A percentile compares a stretch with the other conserved stretches of the same genome.
phyloP scores from a whole-genome alignment of 2,329 filamentous ascomycete species.

The Elsinoe australis region DNA sequence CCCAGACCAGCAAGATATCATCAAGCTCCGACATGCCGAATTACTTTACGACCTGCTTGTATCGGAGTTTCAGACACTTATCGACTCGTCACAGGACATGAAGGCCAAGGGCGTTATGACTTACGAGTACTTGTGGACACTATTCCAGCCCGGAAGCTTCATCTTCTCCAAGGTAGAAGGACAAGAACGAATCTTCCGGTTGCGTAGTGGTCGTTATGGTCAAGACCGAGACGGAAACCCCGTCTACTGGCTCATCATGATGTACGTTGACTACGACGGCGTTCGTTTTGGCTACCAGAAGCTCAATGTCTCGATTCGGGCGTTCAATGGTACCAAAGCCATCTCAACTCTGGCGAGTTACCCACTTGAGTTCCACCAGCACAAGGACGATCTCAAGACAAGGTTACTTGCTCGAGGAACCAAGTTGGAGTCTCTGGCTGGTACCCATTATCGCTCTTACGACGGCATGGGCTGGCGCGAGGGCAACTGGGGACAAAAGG shows the following conservation, averaged over 20 bases:
- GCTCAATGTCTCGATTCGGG: conserved; percentile 26
- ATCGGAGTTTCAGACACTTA: conserved; percentile 36
- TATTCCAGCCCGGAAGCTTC: conserved; percentile 29
- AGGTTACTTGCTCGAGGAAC: conserved; percentile 41
- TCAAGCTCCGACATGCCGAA: conserved; percentile 33
- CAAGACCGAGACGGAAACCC: conserved; percentile 30
- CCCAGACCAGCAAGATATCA: conserved; percentile 21
- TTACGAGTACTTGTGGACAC: conserved; percentile 31
- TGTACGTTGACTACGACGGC: conserved; percentile 33
- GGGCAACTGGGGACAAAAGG: conserved; percentile 27
- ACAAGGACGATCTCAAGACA: conserved; percentile 33
- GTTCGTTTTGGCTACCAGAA: conserved; percentile 32
- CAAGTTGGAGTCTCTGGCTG: conserved; percentile 41
- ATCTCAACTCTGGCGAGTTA: conserved; percentile 35
- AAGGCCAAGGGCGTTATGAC: conserved; percentile 31
- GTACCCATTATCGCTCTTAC: conserved; percentile 46
- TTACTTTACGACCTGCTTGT: conserved; percentile 34
- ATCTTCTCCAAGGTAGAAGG: conserved; percentile 33
- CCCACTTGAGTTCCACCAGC: conserved; percentile 40
- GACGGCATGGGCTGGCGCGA: conserved; percentile 39
- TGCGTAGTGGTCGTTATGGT: conserved; percentile 27
- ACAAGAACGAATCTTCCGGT: conserved; percentile 33
- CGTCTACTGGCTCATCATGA: conserved; percentile 32
- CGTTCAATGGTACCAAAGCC: conserved; percentile 36
- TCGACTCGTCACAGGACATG: conserved; percentile 36